phyloP scores from a whole-genome alignment of 768 basidiomycete genomes.

The Pleurotus sapidus region DNA sequence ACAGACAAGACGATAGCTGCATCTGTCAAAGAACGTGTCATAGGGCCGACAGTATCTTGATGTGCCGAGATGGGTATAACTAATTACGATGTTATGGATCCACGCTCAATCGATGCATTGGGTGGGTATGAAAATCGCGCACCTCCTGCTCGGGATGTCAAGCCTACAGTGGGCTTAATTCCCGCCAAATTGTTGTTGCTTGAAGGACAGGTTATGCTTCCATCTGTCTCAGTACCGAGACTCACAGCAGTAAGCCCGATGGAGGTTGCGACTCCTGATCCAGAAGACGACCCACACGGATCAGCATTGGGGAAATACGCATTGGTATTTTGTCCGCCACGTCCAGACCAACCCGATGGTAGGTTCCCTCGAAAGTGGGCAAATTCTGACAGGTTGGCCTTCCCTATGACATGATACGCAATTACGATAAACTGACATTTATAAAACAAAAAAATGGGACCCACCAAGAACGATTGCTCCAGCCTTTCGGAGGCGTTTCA shows the following conservation, averaged over 20 bases:
- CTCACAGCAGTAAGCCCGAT: conserved; percentile 49
- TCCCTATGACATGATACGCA: conserved; percentile 31
- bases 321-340: conserved; percentile 49
- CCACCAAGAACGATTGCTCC: conserved; percentile 7
- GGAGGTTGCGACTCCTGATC: conserved; percentile 51
- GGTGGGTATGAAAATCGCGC: background rate
- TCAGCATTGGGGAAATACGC: conserved; percentile 50
- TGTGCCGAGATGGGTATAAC: conserved; percentile 58
- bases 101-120: background rate
- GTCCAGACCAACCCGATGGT: conserved; percentile 56
- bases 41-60: conserved; percentile 60
- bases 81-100: conserved; percentile 12
- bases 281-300: conserved; percentile 59
- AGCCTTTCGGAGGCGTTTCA: conserved; percentile 27
- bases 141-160: conserved; percentile 61
- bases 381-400: conserved; percentile 55
- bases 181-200: conserved; percentile 54
- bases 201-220: conserved; percentile 52
- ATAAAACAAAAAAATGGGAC: too few relatives aligned
- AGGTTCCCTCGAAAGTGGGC: conserved; percentile 45
- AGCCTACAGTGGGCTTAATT: conserved; percentile 58
- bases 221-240: conserved; percentile 50
- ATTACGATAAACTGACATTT: background rate
- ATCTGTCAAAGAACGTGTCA: conserved; percentile 50
- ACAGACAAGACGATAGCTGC: conserved; percentile 52